Conservation (phyloP, 2,329 filamentous ascomycete species). For the Penicillium sp. region DNA sequence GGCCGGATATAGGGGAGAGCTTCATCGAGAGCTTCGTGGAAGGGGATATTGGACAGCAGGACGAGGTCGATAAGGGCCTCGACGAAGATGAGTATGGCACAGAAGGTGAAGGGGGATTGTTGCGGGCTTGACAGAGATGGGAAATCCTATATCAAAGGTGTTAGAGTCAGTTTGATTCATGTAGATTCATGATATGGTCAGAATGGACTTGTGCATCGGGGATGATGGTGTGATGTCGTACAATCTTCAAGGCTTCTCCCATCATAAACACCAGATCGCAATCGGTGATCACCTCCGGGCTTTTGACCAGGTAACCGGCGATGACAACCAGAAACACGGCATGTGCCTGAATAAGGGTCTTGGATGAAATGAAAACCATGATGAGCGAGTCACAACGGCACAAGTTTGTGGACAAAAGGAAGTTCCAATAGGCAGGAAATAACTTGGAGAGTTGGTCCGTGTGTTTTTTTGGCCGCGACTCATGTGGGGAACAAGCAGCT, state of each 20-base stretch:
- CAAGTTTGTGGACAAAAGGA: background rate
- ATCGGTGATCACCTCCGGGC: slow-evolving; percentile 69
- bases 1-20: slow-evolving; percentile 42
- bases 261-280: slow-evolving; percentile 78
- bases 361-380: slow-evolving; percentile 81
- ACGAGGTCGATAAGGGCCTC: slow-evolving; percentile 65
- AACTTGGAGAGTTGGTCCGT: slow-evolving; percentile 12
- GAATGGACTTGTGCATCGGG: background rate
- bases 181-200: background rate
- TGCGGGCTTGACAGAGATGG: slow-evolving; percentile 65
- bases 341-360: slow-evolving; percentile 75
- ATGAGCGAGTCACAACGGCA: slow-evolving; percentile 16
- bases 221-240: slow-evolving; percentile 40
- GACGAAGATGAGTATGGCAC: slow-evolving; percentile 68
- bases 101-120: slow-evolving; percentile 62
- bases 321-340: slow-evolving; percentile 82
- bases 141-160: slow-evolving; percentile 41
- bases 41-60: slow-evolving; percentile 54
- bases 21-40: slow-evolving; percentile 67
- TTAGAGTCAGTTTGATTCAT: slow-evolving; percentile 4
- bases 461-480: slow-evolving; percentile 2
- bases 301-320: slow-evolving; percentile 78
- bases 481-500: slow-evolving; percentile 26
- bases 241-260: slow-evolving; percentile 79
- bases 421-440: slow-evolving; percentile 1